phyloP scores from a whole-genome alignment of 176 grass and related monocot species.

The Dactylis glomerata region DNA sequence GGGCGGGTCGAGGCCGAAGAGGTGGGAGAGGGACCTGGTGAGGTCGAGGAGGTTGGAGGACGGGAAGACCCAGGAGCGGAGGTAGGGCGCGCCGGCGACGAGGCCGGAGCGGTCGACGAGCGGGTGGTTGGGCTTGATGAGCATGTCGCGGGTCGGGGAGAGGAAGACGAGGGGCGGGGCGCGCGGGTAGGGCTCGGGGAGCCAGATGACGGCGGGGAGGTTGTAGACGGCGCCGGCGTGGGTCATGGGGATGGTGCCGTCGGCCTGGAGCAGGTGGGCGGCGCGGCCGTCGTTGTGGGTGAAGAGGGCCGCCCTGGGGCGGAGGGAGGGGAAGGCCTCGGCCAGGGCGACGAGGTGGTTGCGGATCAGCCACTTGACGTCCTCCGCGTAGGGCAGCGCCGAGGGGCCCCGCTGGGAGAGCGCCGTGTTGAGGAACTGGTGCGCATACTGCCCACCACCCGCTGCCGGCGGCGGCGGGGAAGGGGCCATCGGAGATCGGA shows the following conservation, averaged over 20 bases:
- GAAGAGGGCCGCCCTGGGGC: background rate
- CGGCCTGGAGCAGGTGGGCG: background rate
- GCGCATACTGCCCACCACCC: background rate
- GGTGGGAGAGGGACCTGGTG: background rate
- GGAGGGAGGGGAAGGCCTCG: background rate
- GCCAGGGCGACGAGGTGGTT: background rate
- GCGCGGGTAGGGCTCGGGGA: background rate
- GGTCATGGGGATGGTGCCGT: background rate
- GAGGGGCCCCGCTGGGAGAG: background rate
- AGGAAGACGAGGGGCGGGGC: background rate
- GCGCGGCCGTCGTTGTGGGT: background rate
- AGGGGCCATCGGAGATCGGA: too few relatives aligned
- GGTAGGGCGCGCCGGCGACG: background rate
- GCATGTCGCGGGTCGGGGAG: conserved; percentile 4
- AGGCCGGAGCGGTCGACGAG: background rate
- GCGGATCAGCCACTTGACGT: background rate
- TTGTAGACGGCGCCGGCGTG: background rate
- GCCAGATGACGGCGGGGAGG: conserved; percentile 4
- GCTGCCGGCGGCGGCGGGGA: too few relatives aligned
- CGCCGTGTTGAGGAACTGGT: background rate
- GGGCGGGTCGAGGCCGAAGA: background rate
- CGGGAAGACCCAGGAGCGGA: background rate
- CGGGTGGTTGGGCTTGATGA: conserved; percentile 2
- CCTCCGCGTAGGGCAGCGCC: background rate
- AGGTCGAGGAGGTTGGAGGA: background rate